These are phyloP conservation scores for Pholiota microspora DNA, from an alignment of 768 basidiomycete species.

Conservation along the genomic window DNA sequence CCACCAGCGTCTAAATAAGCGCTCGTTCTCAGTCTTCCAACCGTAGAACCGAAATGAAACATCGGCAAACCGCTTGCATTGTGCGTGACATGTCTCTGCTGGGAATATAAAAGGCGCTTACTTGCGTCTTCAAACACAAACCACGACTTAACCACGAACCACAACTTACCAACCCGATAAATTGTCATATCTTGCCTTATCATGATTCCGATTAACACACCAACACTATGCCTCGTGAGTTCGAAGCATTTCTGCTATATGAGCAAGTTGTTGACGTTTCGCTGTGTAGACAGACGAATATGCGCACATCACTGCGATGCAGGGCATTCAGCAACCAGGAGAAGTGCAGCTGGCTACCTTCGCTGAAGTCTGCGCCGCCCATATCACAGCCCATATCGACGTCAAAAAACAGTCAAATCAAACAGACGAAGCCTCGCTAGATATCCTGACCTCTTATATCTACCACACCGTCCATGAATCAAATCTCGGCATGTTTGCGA, in stretches of 20 bases:
- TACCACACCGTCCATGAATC: not conserved
- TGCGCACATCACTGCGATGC: not conserved
- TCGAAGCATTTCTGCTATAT: not conserved
- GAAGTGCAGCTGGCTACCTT: not conserved
- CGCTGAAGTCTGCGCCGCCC: not conserved
- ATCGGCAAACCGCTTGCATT: too few species aligned
- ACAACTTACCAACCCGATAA: not conserved
- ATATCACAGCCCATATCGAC: not conserved
- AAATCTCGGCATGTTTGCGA: not conserved
- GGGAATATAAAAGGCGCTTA: not conserved
- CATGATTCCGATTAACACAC: not conserved
- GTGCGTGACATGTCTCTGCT: not conserved
- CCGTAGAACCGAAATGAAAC: not conserved
- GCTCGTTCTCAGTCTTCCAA: not conserved
- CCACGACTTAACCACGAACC: not conserved
- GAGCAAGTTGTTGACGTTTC: not conserved
- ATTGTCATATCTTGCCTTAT: not conserved
- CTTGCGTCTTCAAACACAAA: not conserved
- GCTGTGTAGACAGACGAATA: not conserved
- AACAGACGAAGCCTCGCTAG: not conserved
- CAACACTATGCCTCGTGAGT: not conserved
- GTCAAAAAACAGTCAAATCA: not conserved
- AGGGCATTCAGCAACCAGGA: not conserved
- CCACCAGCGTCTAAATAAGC: not conserved
- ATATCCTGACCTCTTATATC: not conserved